Evolutionary conservation across 106 monocot genomes (phyloP).

Genomic region (Apostasia shenzhenica): DNA sequence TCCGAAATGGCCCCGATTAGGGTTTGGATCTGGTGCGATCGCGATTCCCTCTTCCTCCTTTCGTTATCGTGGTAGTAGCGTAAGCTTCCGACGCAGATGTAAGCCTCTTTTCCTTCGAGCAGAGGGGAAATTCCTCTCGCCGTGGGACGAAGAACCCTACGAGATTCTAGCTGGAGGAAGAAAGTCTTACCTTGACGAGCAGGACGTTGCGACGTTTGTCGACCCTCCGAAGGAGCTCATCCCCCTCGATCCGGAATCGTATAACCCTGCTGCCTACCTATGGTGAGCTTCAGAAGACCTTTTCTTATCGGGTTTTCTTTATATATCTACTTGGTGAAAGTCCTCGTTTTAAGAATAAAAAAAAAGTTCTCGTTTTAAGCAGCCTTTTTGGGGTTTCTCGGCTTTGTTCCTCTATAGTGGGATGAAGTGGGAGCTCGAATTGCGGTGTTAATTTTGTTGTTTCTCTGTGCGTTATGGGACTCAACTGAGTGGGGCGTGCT

Average conservation of each 20-base stretch:
- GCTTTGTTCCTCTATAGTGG: too few relatives aligned
- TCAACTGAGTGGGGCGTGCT: too few relatives aligned
- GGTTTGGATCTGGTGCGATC: not conserved
- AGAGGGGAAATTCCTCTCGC: constrained; percentile 8
- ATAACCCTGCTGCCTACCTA: constrained; percentile 70
- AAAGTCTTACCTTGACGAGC: constrained; percentile 57
- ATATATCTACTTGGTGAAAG: too few relatives aligned
- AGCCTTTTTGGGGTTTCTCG: too few relatives aligned
- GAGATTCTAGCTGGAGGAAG: constrained; percentile 47
- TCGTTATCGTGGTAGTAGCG: not conserved
- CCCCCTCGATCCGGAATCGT: constrained; percentile 62
- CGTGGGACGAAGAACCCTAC: constrained; percentile 77
- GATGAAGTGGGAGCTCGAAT: too few relatives aligned
- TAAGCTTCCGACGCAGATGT: not conserved
- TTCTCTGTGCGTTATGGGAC: too few relatives aligned
- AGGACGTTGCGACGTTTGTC: constrained; percentile 55
- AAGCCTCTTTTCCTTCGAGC: not conserved
- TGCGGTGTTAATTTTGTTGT: too few relatives aligned
- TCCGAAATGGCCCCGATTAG: not conserved
- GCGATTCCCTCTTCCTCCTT: not conserved
- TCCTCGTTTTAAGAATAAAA: too few relatives aligned
- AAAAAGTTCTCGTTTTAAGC: too few relatives aligned
- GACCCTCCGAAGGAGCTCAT: constrained; percentile 75
- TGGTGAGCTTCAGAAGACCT: constrained; percentile 30
- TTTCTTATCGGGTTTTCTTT: too few relatives aligned